Base-by-base conservation (phyloP, 306 rosid genomes). In the Trifolium subterraneum region DNA sequence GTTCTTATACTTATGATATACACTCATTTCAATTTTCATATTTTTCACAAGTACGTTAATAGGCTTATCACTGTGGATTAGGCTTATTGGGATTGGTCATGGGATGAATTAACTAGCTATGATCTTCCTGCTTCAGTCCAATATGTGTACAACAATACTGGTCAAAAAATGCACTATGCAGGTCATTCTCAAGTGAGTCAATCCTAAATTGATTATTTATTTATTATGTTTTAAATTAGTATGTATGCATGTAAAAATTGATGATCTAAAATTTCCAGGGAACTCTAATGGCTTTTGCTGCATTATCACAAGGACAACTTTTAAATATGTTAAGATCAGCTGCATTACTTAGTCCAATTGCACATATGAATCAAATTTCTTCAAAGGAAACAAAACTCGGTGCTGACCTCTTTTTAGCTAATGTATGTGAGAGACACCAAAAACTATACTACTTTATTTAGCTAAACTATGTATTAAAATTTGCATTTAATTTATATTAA, bases 21-120 rank as follows among this genome's bases (percentile, higher is more conserved):
- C 10, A 22, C 33, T 12, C 13, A 39, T 51, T 41, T 27, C 31
- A 18, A 2, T 7, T 51, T 65, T 25, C 45, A 64, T 0, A 22
- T 45, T 78, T 71, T 50, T 22, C 62, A 22, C n/a, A 22, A 22
- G 33, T n/a, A n/a, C n/a, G n/a, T 55, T 55, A 22, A 19, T 22
- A 56, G 2, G 3, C n/a, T 56, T 56, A 23, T 22, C 8, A 31
- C 23, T 13, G 54, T 64, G 52, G 67, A 7, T 83, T 54, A 90
- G 98, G 82, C 78, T 25, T 93, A 85, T 55, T 93, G 94, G 98
- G 64, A 93, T 23, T 93, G 98, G 98, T 84, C 98, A 64, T 93
- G 93, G 96, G 97, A 91, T 87, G 97, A 91, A 74, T 80, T 93
- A 36, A 86, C 81, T 14, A 83, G 89, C 36, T 84, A 87, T 80